A percentile compares a stretch with the other conserved stretches of the same genome.
Evolutionary conservation across 768 basidiomycete genomes (phyloP).

Genomic region (Collybiopsis luxurians): DNA sequence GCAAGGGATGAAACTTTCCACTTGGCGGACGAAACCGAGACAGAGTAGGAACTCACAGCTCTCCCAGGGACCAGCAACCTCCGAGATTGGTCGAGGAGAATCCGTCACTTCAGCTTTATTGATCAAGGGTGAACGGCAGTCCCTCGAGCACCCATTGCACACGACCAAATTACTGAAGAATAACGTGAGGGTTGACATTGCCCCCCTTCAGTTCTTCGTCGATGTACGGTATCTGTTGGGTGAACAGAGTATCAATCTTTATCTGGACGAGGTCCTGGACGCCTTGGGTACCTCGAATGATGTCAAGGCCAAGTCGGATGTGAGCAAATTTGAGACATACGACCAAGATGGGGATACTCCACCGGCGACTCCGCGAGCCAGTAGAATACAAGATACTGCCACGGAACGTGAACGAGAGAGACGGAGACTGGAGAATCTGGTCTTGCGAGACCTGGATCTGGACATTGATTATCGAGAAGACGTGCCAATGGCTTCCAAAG

Average conservation of each 20-base stretch:
- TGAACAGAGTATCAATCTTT: constrained; percentile 38
- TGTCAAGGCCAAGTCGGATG: constrained; percentile 10
- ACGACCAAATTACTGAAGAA: constrained; percentile 12
- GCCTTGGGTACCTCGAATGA: neutral
- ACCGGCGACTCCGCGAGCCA: constrained; percentile 32
- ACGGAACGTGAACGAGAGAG: constrained; percentile 35
- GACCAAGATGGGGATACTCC: constrained; percentile 33
- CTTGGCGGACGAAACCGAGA: constrained; percentile 55
- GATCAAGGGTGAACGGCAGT: constrained; percentile 12
- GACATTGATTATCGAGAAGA: constrained; percentile 40
- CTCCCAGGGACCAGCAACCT: constrained; percentile 14
- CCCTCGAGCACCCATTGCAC: constrained; percentile 8
- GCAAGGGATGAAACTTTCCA: constrained; percentile 52
- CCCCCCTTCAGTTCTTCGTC: constrained; percentile 74
- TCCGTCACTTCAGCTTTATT: neutral
- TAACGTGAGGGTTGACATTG: constrained; percentile 40
- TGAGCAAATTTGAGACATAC: constrained; percentile 16
- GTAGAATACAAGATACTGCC: constrained; percentile 9
- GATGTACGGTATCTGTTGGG: constrained; percentile 53
- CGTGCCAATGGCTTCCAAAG: constrained; percentile 11
- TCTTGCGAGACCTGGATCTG: constrained; percentile 59
- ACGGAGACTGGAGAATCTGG: constrained; percentile 42
- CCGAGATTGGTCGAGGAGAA: constrained; percentile 1
- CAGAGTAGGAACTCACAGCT: constrained; percentile 18
- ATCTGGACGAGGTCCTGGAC: constrained; percentile 41